phyloP scores from a whole-genome alignment of 495 filamentous ascomycete genomes.

The Aspergillus cavernicola region DNA sequence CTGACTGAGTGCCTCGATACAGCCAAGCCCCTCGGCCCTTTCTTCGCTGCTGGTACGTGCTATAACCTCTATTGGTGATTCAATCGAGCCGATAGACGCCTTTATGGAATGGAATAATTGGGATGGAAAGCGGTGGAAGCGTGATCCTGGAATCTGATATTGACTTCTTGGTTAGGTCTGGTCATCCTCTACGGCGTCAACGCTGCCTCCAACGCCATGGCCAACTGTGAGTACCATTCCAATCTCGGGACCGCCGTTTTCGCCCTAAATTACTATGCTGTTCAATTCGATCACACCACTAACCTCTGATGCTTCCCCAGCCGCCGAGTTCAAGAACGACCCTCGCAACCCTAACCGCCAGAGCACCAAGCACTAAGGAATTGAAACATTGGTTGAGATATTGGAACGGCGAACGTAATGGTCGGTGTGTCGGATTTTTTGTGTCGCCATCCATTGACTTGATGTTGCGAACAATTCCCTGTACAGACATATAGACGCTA shows the following conservation, averaged over 20 bases:
- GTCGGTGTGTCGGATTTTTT: constrained; percentile 14
- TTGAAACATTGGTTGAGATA: not conserved
- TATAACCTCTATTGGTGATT: not conserved
- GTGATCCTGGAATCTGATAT: constrained; percentile 28
- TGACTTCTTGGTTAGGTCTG: constrained; percentile 51
- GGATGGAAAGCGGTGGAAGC: not conserved
- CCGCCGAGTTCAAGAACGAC: constrained; percentile 92
- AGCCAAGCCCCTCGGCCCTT: constrained; percentile 88
- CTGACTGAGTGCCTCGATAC: constrained; percentile 34
- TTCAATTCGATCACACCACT: constrained; percentile 9
- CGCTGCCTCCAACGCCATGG: constrained; percentile 64
- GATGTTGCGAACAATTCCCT: constrained; percentile 36
- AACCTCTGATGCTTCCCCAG: constrained; percentile 43
- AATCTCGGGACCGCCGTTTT: not conserved
- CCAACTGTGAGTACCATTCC: constrained; percentile 58
- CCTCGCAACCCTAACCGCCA: constrained; percentile 79
- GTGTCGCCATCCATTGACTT: constrained; percentile 25
- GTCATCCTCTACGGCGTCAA: constrained; percentile 87
- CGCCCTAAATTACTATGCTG: not conserved
- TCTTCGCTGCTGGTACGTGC: constrained; percentile 87
- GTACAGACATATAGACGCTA: constrained; percentile 46
- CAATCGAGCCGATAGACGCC: not conserved
- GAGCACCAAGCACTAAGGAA: constrained; percentile 44
- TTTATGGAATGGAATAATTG: not conserved
- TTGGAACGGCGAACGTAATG: constrained; percentile 11